Base-by-base conservation (phyloP, 305 asterid genomes). In the Fraxinus dipetala region DNA sequence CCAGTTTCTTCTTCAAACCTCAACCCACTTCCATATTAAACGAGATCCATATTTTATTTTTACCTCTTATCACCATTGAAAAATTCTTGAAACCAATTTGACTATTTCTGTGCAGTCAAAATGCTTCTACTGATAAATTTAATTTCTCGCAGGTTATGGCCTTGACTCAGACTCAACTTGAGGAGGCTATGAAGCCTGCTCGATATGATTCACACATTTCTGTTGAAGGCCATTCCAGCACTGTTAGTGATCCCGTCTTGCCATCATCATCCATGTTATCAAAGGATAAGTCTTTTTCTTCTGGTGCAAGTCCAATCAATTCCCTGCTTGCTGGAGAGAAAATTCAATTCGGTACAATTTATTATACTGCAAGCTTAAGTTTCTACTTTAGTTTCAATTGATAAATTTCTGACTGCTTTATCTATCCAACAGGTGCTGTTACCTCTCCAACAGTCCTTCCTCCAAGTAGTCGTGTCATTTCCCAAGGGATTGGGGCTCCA, bases 321-420 rank as follows among this genome's bases (percentile, higher is more conserved):
- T 96, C 99, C 77, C 87, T 96, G 84, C 98, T 94, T 80, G 97
- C 98, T 77, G 98, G 97, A 82, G 98, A 96, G 89, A 93, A 91
- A 88, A 96, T 96, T 82, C 98, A 92, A 89, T 96, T 95, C 83
- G 98, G 99, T 96, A 93, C 1, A 48, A 48, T 78, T 48, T 80
- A 14, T 54, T 72, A 76, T 34, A 3, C 32, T 67, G 32, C 51
- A 34, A 79, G 26, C 83, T 76, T 79, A 18, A 75, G 28, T 65
- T 10, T 10, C 73, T 10, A 26, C 73, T 65, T 26, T 11, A 28
- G 35, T 65, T 26, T 65, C 34, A 28, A 65, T 26, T 26, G 34
- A 65, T 9, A 24, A 65, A 5, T 65, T 26, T 65, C 73, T 65
- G 35, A 65, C 73, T 26, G 34, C 30, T 24, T 79, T 72, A 59